Base-by-base conservation (phyloP, 1,284 basidiomycete genomes). In the Boletus smithii region DNA sequence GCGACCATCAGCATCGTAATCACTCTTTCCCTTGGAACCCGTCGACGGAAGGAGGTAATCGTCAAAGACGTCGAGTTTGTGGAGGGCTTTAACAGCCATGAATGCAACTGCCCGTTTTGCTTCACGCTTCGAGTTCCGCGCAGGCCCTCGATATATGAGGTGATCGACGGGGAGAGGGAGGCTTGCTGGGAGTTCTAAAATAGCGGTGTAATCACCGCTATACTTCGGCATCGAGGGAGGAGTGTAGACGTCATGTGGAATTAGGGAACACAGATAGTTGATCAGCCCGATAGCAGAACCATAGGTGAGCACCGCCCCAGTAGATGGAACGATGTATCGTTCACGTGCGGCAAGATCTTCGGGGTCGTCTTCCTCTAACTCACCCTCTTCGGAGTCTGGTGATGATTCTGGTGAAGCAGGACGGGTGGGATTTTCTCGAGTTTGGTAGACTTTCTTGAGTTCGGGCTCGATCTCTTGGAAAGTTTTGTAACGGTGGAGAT, bases 31-130 rank as follows among this genome's bases (percentile, higher is more conserved):
- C 40, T 67, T 69, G 48, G 63, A 64, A 40, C 69, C 74, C 2
- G 73, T 68, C 23, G 71, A 66, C 10, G 91, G 89, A 8, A 91
- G 73, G 2, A 94, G 74, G 58, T 88, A 83, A 45, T 89, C 81
- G 57, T 93, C 84, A 57, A 92, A 84, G 5, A 89, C 82, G 38
- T 83, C 77, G n/a, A 88, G 69, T 31, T 72, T 69, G 53, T 84
- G 77, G 17, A 94, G 71, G 4, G 73, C 69, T 54, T 79, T 81
- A 20, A 88, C 85, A 2, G 85, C 88, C 49, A 78, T 66, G 61
- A 90, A 93, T 0, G 89, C 86, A 8, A 80, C 89, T 2, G 85
- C 83, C 14, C 88, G 81, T 59, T 83, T 89, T 1, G 91, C 89
- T 60, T 88, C 87, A 54, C 77, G 82, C 64, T 91, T 91, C 9